Evolutionary conservation across 2,329 filamentous ascomycete species (phyloP).

Genomic region (Aureobasidium leucospermi): DNA sequence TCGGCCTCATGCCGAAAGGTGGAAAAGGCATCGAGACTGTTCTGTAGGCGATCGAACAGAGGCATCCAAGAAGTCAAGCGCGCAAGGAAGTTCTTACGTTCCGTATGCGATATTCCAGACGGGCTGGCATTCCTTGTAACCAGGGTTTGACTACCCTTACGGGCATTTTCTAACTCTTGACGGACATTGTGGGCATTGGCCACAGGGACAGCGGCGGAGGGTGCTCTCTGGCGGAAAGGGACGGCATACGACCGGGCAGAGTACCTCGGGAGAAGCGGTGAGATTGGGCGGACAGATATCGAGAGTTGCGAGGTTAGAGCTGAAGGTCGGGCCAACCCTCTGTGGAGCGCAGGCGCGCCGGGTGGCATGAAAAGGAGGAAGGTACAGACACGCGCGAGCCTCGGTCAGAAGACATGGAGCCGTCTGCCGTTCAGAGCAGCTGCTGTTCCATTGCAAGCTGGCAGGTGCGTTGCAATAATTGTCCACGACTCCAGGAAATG

Average conservation of each 20-base stretch:
- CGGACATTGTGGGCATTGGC: neutral
- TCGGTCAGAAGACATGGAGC: conserved; percentile 29
- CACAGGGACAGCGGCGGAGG: neutral
- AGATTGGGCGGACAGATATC: neutral
- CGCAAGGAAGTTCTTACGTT: conserved; percentile 7
- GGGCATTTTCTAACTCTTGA: conserved; percentile 6
- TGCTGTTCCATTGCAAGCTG: neutral
- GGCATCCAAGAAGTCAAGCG: conserved; percentile 1
- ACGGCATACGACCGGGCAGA: neutral
- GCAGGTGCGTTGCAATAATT: neutral
- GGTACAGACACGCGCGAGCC: conserved; percentile 15
- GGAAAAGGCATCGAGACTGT: neutral
- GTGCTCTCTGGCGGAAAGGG: neutral
- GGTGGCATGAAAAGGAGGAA: conserved; percentile 33
- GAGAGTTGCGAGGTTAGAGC: conserved; percentile 23
- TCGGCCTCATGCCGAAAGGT: conserved; percentile 4
- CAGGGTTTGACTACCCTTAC: neutral
- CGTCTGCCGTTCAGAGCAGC: conserved; percentile 6
- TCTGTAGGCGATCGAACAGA: neutral
- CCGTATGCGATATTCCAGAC: neutral
- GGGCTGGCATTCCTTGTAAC: neutral
- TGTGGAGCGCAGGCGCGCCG: conserved; percentile 29
- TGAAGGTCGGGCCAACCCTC: conserved; percentile 39
- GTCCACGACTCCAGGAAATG: neutral
- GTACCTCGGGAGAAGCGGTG: neutral